These are phyloP conservation scores for Mallotus repandus DNA, from an alignment of 441 rosid genomes.

Conservation along the genomic window DNA sequence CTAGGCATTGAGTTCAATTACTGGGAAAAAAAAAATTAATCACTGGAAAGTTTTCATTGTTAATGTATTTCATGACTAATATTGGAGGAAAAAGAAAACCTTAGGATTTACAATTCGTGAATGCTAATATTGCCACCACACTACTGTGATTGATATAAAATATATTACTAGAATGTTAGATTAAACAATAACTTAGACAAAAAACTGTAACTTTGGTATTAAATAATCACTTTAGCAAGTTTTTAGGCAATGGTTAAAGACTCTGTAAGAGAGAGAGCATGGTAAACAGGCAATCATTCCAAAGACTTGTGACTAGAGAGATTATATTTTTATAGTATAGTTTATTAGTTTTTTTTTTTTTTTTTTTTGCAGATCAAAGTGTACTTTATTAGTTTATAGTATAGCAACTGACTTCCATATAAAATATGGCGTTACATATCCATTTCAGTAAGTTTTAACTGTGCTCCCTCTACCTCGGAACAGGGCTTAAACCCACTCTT, in stretches of 20 bases:
- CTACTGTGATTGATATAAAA: too few relatives aligned
- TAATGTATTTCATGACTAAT: too few relatives aligned
- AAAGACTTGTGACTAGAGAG: not conserved
- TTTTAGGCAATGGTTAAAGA: too few relatives aligned
- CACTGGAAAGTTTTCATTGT: too few relatives aligned
- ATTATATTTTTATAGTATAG: too few relatives aligned
- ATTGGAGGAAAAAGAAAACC: too few relatives aligned
- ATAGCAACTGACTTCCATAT: not conserved
- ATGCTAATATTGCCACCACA: too few relatives aligned
- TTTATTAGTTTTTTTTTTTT: too few relatives aligned
- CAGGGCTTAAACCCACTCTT: conserved; percentile 8
- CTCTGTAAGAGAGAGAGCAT: not conserved
- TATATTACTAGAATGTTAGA: not conserved
- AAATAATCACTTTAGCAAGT: too few relatives aligned
- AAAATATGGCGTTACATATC: not conserved
- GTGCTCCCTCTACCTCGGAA: conserved; percentile 28
- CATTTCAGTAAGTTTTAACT: not conserved
- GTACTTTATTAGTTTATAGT: not conserved
- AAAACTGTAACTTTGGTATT: not conserved
- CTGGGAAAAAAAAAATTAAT: too few relatives aligned
- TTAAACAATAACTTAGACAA: not conserved
- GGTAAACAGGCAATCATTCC: conserved; percentile 3
- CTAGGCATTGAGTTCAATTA: not conserved
- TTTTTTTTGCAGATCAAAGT: too few relatives aligned
- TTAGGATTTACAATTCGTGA: too few relatives aligned